A percentile compares a stretch with the other conserved stretches of the same genome.
Conservation (phyloP, 345 rosid genomes). For the Anacardium occidentale region DNA sequence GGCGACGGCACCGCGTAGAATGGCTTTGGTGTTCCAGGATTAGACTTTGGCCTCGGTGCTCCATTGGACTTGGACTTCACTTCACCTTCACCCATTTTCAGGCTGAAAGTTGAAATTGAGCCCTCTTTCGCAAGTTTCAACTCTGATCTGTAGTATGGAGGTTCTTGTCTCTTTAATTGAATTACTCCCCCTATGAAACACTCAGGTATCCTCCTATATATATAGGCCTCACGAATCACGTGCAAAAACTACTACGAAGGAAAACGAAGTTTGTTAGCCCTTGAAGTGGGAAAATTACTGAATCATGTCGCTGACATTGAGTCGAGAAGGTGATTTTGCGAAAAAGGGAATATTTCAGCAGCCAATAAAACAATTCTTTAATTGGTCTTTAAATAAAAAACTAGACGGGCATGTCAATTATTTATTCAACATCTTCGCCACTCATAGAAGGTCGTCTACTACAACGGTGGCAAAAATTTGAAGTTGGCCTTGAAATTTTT, state of each 20-base stretch:
- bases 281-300: too few species aligned
- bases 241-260: neutral
- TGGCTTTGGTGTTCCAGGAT: slow-evolving; percentile 40
- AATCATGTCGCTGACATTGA: too few species aligned
- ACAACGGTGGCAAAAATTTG: neutral
- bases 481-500: neutral
- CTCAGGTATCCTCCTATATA: neutral
- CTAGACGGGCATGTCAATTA: neutral
- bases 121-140: too few species aligned
- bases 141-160: neutral
- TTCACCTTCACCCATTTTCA: slow-evolving; percentile 38
- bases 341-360: neutral
- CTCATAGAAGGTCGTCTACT: slow-evolving; percentile 1
- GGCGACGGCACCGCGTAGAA: slow-evolving; percentile 29
- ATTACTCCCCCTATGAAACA: neutral
- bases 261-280: too few species aligned
- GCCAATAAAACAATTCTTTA: neutral
- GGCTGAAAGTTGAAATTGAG: neutral
- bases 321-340: too few species aligned
- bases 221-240: neutral
- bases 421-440: neutral
- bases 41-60: slow-evolving; percentile 12
- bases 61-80: slow-evolving; percentile 4
- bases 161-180: neutral
- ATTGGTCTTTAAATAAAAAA: too few species aligned